Conservation (phyloP, 768 basidiomycete genomes). For the Auriscalpium orientale region DNA sequence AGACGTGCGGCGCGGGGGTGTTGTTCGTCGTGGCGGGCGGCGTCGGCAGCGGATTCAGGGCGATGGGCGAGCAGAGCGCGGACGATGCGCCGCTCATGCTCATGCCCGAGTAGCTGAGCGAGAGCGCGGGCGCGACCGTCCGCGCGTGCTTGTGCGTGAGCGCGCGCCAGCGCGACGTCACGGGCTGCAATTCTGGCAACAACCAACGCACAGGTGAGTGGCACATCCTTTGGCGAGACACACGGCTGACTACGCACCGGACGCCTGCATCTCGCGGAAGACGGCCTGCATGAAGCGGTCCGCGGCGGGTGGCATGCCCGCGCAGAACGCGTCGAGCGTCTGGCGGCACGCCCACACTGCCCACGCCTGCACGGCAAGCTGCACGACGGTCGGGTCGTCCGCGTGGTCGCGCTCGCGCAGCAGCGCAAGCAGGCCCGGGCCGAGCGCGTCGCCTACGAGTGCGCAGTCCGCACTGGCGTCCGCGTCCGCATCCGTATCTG, state of each 20-base stretch:
- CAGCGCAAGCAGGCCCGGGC: slow-evolving; percentile 22
- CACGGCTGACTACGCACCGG: slow-evolving; percentile 17
- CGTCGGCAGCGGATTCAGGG: slow-evolving; percentile 11
- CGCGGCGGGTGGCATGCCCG: slow-evolving; percentile 22
- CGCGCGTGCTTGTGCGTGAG: slow-evolving; percentile 26
- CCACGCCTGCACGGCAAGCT: slow-evolving; percentile 31
- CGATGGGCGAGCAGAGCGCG: slow-evolving; percentile 12
- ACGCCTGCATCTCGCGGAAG: slow-evolving; percentile 25
- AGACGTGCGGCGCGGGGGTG: slow-evolving; percentile 9
- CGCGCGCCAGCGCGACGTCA: slow-evolving; percentile 28
- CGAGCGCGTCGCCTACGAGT: slow-evolving; percentile 21
- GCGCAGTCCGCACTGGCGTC: slow-evolving; percentile 22
- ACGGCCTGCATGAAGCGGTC: slow-evolving; percentile 22
- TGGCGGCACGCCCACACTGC: slow-evolving; percentile 25
- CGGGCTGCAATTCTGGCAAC: slow-evolving; percentile 27
- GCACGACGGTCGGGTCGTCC: slow-evolving; percentile 27
- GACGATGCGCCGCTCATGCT: slow-evolving; percentile 4
- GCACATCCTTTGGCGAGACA: background rate
- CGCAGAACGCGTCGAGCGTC: slow-evolving; percentile 27
- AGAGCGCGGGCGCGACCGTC: slow-evolving; percentile 15
- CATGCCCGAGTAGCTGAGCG: slow-evolving; percentile 11
- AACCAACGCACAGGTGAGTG: background rate
- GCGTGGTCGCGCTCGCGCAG: slow-evolving; percentile 22
- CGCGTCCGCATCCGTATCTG: slow-evolving; percentile 8
- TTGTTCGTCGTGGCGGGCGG: slow-evolving; percentile 12